phyloP scores from a whole-genome alignment of 2,329 filamentous ascomycete genomes.

The Aspergillus quadricinctus region DNA sequence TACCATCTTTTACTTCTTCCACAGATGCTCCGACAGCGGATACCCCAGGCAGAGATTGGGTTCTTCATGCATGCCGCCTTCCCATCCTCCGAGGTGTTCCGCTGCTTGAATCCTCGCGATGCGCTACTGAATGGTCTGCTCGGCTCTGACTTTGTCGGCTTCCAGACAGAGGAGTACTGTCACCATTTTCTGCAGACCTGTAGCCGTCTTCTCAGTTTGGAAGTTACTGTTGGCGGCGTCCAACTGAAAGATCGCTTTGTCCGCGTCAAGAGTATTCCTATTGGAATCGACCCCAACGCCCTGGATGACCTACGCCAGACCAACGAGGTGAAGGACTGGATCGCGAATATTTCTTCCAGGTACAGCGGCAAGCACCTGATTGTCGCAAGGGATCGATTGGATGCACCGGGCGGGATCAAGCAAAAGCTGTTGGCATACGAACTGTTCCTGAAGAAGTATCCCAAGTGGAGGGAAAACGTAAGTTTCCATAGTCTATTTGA shows the following conservation, averaged over 20 bases:
- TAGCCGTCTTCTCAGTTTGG: conserved; percentile 77
- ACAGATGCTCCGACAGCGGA: conserved; percentile 74
- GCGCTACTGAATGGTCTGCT: conserved; percentile 86
- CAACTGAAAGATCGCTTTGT: conserved; percentile 86
- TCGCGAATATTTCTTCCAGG: conserved; percentile 69
- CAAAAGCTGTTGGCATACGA: conserved; percentile 90
- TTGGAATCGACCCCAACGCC: conserved; percentile 78
- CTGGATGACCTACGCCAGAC: conserved; percentile 65
- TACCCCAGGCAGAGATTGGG: conserved; percentile 84
- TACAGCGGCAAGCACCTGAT: conserved; percentile 86
- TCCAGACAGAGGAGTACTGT: conserved; percentile 88
- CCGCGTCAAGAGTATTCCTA: conserved; percentile 73
- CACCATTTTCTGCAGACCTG: conserved; percentile 93
- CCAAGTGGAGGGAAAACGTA: conserved; percentile 73
- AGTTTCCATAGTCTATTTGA: conserved; percentile 5
- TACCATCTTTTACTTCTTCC: conserved; percentile 89
- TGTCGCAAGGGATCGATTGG: conserved; percentile 87
- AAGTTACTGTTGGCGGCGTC: conserved; percentile 78
- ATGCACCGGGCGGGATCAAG: conserved; percentile 82
- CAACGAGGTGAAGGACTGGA: conserved; percentile 70
- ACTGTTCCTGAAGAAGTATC: conserved; percentile 85
- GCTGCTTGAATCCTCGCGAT: conserved; percentile 77
- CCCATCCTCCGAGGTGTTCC: conserved; percentile 90
- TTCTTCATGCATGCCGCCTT: conserved; percentile 95
- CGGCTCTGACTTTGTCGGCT: conserved; percentile 83